Conservation (phyloP, 2,329 filamentous ascomycete species). For the Bipolaris victoriae region DNA sequence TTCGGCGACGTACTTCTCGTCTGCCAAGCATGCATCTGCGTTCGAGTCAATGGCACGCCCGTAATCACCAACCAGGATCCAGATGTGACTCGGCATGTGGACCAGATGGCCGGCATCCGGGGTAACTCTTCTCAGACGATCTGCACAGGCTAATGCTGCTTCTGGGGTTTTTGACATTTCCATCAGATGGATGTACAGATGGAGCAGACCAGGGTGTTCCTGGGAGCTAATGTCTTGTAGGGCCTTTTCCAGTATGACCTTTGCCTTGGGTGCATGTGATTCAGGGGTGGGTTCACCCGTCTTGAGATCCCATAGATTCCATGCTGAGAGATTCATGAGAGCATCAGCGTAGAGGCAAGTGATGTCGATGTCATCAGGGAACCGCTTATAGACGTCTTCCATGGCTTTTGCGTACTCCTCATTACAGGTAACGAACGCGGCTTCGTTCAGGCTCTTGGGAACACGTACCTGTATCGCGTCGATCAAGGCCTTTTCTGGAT, state of each 20-base stretch:
- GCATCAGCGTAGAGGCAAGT: conserved; percentile 68
- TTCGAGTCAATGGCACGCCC: conserved; percentile 70
- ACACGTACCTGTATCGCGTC: conserved; percentile 59
- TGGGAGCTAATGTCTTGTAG: conserved; percentile 58
- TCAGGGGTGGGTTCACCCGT: conserved; percentile 63
- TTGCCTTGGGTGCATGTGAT: conserved; percentile 65
- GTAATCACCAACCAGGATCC: conserved; percentile 76
- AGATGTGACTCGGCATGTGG: conserved; percentile 80
- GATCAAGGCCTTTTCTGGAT: conserved; percentile 68
- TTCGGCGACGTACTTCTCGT: conserved; percentile 68
- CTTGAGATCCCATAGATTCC: conserved; percentile 67
- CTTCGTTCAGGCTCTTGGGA: conserved; percentile 54
- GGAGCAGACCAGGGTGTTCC: conserved; percentile 71
- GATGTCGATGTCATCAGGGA: conserved; percentile 66
- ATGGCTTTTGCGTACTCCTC: conserved; percentile 67
- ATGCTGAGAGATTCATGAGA: conserved; percentile 69
- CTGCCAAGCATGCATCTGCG: conserved; percentile 68
- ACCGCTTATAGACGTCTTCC: conserved; percentile 60
- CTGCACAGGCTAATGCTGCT: conserved; percentile 64
- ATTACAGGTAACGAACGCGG: conserved; percentile 61
- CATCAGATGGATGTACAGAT: conserved; percentile 79
- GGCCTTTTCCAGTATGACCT: conserved; percentile 64
- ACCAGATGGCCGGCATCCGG: conserved; percentile 73
- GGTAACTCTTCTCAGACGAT: conserved; percentile 67
- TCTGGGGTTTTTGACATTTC: conserved; percentile 76